Base-by-base conservation (phyloP, 306 rosid genomes). In the Vicia sativa region DNA sequence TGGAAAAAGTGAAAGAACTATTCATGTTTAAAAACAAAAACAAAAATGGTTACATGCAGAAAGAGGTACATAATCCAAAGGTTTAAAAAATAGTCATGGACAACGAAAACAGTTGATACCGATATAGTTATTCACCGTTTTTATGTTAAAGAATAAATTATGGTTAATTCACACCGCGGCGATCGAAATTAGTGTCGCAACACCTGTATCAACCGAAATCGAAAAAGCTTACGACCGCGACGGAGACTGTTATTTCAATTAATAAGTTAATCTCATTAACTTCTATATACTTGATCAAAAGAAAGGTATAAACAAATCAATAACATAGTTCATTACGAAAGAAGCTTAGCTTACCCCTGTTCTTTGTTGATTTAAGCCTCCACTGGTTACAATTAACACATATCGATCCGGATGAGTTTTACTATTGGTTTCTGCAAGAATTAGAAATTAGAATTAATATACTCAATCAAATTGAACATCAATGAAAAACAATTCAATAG, bases 311-410 rank as follows among this genome's bases (percentile, higher is more conserved):
- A 76, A 62, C 10, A 25, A 71, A 64, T 3, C 21, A 57, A 75
- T 4, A 25, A 37, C 7, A 43, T 7, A 37, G 43, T 18, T 15
- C 9, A 46, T 53, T 11, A 42, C 15, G 18, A 46, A 74, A 10
- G 57, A 50, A 50, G 29, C 29, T 16, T 9, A 19, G 37, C 77
- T 63, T 73, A 92, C 98, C 93, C 98, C 98, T 62, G 96, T 92
- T 85, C 98, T 86, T 77, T 92, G 98, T 70, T 92, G 96, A 84
- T 92, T 92, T 73, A 92, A 73, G 49, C 98, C 98, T 76, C 96
- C 98, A 62, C 96, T 90, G 2, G 96, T 82, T 34, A 81, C 88
- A 62, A 92, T 92, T 71, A 86, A 46, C 85, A 92, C 80, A 73
- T 83, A 86, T 28, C 93, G 81, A 71, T 84, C 79, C 0, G 87